A percentile compares a stretch with the other conserved stretches of the same genome.
Conservation (phyloP, 2,329 filamentous ascomycete genomes). For the Exophiala oligosperma region DNA sequence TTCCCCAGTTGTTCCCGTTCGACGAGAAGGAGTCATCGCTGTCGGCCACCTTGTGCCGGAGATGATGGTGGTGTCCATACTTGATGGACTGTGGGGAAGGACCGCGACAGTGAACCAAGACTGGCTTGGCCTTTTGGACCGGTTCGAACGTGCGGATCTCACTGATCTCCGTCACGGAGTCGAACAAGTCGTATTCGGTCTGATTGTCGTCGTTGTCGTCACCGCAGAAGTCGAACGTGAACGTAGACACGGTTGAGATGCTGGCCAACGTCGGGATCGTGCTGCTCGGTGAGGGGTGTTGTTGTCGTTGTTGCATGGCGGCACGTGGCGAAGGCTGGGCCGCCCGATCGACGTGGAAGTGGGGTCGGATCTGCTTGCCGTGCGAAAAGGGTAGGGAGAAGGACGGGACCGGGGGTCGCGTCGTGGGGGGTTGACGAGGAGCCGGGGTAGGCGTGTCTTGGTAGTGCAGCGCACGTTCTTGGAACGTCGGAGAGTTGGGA, state of each 20-base stretch:
- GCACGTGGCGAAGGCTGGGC: not conserved
- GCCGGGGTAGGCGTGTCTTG: conserved; percentile 14
- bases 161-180: conserved; percentile 6
- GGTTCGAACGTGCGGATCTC: conserved; percentile 17
- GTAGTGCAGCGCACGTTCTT: not conserved
- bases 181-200: conserved; percentile 18
- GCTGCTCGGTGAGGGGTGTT: conserved; percentile 6
- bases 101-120: conserved; percentile 17
- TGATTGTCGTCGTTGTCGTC: conserved; percentile 3
- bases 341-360: conserved; percentile 1
- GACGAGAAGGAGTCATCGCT: not conserved
- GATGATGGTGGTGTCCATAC: conserved; percentile 8
- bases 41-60: not conserved
- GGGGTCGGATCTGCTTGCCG: conserved; percentile 14
- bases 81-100: conserved; percentile 18
- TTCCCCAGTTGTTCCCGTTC: not conserved
- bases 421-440: conserved; percentile 1
- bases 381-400: conserved; percentile 18
- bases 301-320: not conserved
- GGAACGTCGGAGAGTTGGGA: conserved; percentile 8
- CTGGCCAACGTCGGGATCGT: conserved; percentile 14
- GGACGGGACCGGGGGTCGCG: conserved; percentile 10
- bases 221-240: conserved; percentile 13
- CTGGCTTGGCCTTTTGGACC: conserved; percentile 15
- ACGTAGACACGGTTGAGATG: conserved; percentile 20